Conservation (phyloP, 768 basidiomycete genomes). For the Leccinum subgranulosum region DNA sequence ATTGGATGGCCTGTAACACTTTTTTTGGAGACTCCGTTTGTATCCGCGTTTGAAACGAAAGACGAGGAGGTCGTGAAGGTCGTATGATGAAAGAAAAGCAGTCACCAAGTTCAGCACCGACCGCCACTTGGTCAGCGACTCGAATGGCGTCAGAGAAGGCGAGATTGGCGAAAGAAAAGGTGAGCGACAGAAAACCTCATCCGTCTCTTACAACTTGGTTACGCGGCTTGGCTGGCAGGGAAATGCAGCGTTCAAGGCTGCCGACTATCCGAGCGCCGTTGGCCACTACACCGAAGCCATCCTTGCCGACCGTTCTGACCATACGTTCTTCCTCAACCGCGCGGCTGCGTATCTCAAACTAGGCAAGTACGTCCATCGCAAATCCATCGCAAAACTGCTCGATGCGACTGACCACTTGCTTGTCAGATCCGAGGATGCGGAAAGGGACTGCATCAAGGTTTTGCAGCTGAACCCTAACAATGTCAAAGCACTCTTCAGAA, state of each 20-base stretch:
- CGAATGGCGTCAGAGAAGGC: constrained; percentile 36
- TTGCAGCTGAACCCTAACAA: constrained; percentile 55
- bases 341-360: constrained; percentile 92
- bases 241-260: constrained; percentile 80
- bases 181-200: not conserved
- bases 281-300: constrained; percentile 86
- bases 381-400: not conserved
- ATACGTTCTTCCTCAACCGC: constrained; percentile 83
- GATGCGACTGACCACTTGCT: constrained; percentile 3
- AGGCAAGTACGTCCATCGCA: constrained; percentile 72
- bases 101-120: not conserved
- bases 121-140: constrained; percentile 3
- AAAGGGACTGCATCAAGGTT: constrained; percentile 72
- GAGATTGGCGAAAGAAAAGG: constrained; percentile 33
- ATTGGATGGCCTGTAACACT: not conserved
- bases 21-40: constrained; percentile 1
- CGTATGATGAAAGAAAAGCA: not conserved
- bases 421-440: constrained; percentile 71
- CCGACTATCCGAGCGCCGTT: constrained; percentile 73
- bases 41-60: not conserved
- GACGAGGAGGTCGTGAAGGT: not conserved
- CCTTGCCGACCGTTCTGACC: constrained; percentile 63
- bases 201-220: not conserved
- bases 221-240: constrained; percentile 51
- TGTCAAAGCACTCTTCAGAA: constrained; percentile 76